These are phyloP conservation scores for Colletotrichum agaves DNA, from an alignment of 2,329 filamentous ascomycete genomes.

Conservation along the genomic window DNA sequence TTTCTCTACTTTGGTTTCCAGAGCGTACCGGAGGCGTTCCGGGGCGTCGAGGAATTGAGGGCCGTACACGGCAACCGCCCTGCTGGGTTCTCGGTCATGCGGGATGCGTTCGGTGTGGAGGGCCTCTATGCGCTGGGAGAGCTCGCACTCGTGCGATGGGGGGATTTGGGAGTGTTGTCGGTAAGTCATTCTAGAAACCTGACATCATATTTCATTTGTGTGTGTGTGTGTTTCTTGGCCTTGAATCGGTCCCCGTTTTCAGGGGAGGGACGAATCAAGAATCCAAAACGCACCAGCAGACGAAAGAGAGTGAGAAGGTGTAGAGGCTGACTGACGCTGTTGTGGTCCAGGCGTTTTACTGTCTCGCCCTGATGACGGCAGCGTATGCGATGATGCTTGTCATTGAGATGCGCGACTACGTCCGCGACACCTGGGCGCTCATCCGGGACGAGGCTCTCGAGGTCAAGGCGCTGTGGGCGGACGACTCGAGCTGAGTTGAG, in stretches of 20 bases:
- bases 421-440: conserved; percentile 35
- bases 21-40: conserved; percentile 25
- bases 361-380: conserved; percentile 36
- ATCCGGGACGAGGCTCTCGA: conserved; percentile 34
- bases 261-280: not conserved
- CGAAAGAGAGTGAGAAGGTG: not conserved
- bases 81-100: not conserved
- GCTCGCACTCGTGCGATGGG: conserved; percentile 33
- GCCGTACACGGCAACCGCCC: conserved; percentile 3
- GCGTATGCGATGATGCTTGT: conserved; percentile 35
- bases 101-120: conserved; percentile 20
- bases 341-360: conserved; percentile 33
- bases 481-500: conserved; percentile 24
- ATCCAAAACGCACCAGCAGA: not conserved
- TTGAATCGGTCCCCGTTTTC: conserved; percentile 12
- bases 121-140: conserved; percentile 32
- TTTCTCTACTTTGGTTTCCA: conserved; percentile 35
- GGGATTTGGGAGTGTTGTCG: conserved; percentile 30
- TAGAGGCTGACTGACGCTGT: conserved; percentile 11
- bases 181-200: conserved; percentile 19
- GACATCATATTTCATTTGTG: conserved; percentile 1
- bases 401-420: conserved; percentile 33
- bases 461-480: conserved; percentile 35
- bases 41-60: conserved; percentile 28
- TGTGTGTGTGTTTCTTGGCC: not conserved